Evolutionary conservation across 2,329 filamentous ascomycete genomes (phyloP), one percentile per base, ranked within the genome.

Genomic region (Talaromyces sp.): DNA sequence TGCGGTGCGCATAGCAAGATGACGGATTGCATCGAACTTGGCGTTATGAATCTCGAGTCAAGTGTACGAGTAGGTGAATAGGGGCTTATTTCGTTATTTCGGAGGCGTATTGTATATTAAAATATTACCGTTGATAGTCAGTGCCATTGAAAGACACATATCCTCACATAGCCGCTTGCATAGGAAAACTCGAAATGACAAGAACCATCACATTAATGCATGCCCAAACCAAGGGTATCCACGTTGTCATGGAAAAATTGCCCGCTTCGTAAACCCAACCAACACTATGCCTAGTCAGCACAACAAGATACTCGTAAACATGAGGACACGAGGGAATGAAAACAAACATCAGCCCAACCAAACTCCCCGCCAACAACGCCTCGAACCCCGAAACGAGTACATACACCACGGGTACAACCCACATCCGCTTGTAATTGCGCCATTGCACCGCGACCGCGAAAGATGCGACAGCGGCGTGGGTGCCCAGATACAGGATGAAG

Each of bases 141-240:
- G 33, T 39, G 45, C 19, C 43, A 60, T 33, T 43, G 50, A 43
- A 13, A 56, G n/a, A 45, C 14, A 62, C n/a, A 37, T 41, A 22
- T 50, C 50, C 49, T 87, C 78, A 97, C 67, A 97, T 83, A 45
- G 91, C 93, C 58, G 93, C 92, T 74, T 96, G 92, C 60, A 96
- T 93, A n/a, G 92, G 91, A 76, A 97, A 97, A 3, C 92, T 95
- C 5, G 92, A 95, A 68, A 96, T 82, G 59, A 97, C 87, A 54
- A 97, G 81, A 35, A 96, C 85, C 56, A 97, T 77, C 10, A 94
- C 88, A 75, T 92, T 96, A 76, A 94, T 90, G 73, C 91, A 85
- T 0, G 88, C 91, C 93, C 93, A 97, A 24, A 93, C 85, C 73
- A 95, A 90, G 0, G 93, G 93, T 60, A 96, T 91, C 93, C 93